phyloP scores from a whole-genome alignment of 345 rosid genomes.

The Rhodomyrtus tomentosa region DNA sequence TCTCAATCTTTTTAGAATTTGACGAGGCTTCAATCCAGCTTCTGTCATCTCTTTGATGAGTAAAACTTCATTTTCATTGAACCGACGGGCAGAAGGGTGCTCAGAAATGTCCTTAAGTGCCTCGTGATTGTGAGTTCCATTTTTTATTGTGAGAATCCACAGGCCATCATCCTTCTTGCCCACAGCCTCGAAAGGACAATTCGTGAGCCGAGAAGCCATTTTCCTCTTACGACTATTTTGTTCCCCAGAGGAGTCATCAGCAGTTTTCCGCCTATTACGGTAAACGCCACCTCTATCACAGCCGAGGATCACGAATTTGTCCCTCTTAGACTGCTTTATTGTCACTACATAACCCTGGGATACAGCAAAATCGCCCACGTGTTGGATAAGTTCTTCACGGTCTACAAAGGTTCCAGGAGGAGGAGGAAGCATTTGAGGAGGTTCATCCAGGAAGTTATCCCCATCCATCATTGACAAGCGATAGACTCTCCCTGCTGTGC shows the following conservation, averaged over 20 bases:
- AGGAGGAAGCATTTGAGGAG: conserved; percentile 27
- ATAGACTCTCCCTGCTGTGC: neutral
- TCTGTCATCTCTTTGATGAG: conserved; percentile 66
- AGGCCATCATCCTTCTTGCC: conserved; percentile 60
- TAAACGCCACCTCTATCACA: conserved; percentile 42
- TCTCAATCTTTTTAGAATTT: conserved; percentile 52
- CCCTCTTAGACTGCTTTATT: conserved; percentile 35
- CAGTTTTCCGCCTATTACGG: conserved; percentile 45
- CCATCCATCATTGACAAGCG: neutral
- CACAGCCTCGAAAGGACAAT: conserved; percentile 58
- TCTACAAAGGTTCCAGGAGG: conserved; percentile 26
- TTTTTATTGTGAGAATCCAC: conserved; percentile 52
- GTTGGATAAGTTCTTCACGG: conserved; percentile 33
- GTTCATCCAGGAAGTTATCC: neutral
- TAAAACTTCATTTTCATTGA: conserved; percentile 43
- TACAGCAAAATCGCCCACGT: conserved; percentile 33
- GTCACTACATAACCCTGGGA: conserved; percentile 37
- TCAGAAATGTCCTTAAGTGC: conserved; percentile 53
- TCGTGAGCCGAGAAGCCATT: conserved; percentile 50
- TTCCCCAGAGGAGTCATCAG: conserved; percentile 34
- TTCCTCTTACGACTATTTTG: conserved; percentile 26
- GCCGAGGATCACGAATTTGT: conserved; percentile 28
- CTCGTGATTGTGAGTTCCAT: conserved; percentile 58
- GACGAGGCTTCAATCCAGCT: conserved; percentile 63
- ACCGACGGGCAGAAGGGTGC: conserved; percentile 60